Evolutionary conservation across 768 basidiomycete genomes (phyloP), one percentile per base, ranked within the genome.

Genomic region (Termitomyces sp.): DNA sequence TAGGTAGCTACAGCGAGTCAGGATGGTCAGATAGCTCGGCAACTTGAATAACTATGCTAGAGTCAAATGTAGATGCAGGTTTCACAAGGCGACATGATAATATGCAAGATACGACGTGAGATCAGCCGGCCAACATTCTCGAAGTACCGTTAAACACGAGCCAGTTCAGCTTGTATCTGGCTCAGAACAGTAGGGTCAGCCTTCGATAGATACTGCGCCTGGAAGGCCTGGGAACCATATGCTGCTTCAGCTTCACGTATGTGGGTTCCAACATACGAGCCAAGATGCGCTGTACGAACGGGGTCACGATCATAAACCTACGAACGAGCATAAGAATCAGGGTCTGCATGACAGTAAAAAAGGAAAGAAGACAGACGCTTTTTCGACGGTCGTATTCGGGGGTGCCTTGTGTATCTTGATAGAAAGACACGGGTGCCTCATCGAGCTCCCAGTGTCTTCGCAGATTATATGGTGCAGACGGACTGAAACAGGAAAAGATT

Each of bases 381-480:
- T 86, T 84, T 47, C 92, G 84, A 37, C 94, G 88, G n/a, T 80
- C 75, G 65, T 88, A 88, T 71, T 96, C 94, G 6, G 84, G 77
- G 1, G 90, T 92, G 8, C 82, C 87, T 71, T 89, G 81, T 10
- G 83, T 83, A n/a, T 80, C 81, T 43, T 82, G 80, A 67, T 83
- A 91, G 67, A 84, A 88, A 2, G 81, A 76, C 8, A 72, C 67
- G 12, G 88, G 86, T 2, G 87, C 79, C 57, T 78, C 80, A 60
- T 86, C 75, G 4, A 84, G 71, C 64, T 92, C 91, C 93, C 92
- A 94, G 67, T 82, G 88, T 20, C 86, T 77, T 29, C 78, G 76
- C 9, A 91, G 76, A 47, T 74, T 78, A 38, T 76, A 79, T 48
- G 72, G 66, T 48, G 55, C 46, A 20, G 69, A 65, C n/a, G 64